Base-by-base conservation (phyloP, 106 monocot species). In the Dendrobium nobile region DNA sequence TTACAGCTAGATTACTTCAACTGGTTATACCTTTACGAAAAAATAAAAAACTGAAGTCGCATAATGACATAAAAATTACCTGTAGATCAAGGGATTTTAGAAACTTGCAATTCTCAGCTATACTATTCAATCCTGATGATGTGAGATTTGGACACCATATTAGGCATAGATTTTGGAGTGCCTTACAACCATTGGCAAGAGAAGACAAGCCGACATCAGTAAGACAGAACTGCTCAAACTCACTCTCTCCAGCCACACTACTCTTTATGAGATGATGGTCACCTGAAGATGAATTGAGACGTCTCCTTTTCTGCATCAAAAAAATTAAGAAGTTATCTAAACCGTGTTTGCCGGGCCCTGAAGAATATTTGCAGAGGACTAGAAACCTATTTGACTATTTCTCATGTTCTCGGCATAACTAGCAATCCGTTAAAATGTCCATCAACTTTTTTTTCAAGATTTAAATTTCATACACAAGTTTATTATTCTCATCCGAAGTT, bases 91-190 rank as follows among this genome's bases (percentile, higher is more conserved):
- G 85, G 48, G 87, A 91, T 82, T 77, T 91, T 80, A 95, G 84
- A 41, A 40, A 72, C 67, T 74, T 87, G 88, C 99, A 99, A 43
- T 85, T 88, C 67, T 90, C 80, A n/a, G 99, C 89, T 61, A 99
- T 82, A 28, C 86, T 95, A 80, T 78, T 80, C 78, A 99, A 84
- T 9, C 95, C 99, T 5, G 58, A 37, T 67, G 86, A 88, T 41
- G 99, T 88, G 79, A 95, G 77, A 70, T 85, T 84, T 48, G 93
- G 88, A 84, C 99, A 99, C 95, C 99, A 95, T 1, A 89, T 86
- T 65, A 99, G 81, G 80, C 91, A 93, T 77, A 99, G 73, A 22
- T 87, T 92, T 55, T 95, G 87, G 64, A 99, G 98, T 47, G 44
- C 47, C 77, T 79, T 83, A 59, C 95, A 99, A 16, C 83, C 91